Base-by-base conservation (phyloP, 805 yeast species). In the Torulaspora gathmanii region DNA sequence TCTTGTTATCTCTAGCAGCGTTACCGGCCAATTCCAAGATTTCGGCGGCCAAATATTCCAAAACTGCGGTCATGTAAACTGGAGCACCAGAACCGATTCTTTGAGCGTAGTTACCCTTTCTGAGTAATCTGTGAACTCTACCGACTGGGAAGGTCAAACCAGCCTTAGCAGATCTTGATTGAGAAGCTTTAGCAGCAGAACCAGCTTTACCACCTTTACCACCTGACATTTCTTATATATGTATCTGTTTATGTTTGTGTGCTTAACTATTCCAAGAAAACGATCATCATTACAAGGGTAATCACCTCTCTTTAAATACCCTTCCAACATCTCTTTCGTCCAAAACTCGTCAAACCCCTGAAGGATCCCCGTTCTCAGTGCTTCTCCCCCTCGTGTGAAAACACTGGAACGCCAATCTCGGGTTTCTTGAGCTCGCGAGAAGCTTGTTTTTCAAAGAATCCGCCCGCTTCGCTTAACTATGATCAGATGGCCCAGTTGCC, bases 21-120 rank as follows among this genome's bases (percentile, higher is more conserved):
- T 88, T 88, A 79, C 97, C 97, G 54, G 97, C 97, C 73, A 88
- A 83, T 78, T 91, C 98, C 65, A 91, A 82, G 58, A 91, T 88
- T 82, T 91, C 98, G 60, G 97, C 97, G 69, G 96, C 90, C 70
- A 91, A 80, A 72, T 91, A 91, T 75, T 91, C 98, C 64, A 91
- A 79, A 48, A 91, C 97, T 46, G 98, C 95, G 60, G 98, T 90
- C 69, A 91, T 79, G 77, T 90, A 91, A 55, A 91, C 91, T 75
- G 98, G 97, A 65, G 98, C 97, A 82, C 96, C 96, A 59, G 97
- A 89, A 81, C 98, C 97, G 63, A 91, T 84, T 78, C 98, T 84
- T 77, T 90, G 95, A 67, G 97, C 95, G 78, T 91, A 87, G 83
- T 90, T 87, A 71, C 96, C 96, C 76, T 85, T 88, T 82, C 95